Percentiles rank a stretch among this genome's conserved stretches.
Evolutionary conservation across 495 filamentous ascomycete genomes (phyloP).

Genomic region (Daldinia vernicosa): DNA sequence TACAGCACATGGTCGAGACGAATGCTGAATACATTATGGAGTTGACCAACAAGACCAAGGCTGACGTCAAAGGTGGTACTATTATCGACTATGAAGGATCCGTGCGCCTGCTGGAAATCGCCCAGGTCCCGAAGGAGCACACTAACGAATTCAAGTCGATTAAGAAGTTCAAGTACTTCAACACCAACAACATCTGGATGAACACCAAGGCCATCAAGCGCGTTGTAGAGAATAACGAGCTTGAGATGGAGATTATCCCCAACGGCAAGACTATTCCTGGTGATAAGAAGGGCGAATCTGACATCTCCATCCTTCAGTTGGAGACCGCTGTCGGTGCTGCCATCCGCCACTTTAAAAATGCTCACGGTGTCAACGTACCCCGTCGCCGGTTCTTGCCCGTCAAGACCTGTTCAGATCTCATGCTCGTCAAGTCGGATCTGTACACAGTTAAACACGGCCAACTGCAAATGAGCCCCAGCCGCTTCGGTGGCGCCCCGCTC

Average conservation of each 20-base stretch:
- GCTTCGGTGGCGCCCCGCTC: constrained; percentile 97
- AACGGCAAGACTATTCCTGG: constrained; percentile 98
- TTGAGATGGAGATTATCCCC: constrained; percentile 99
- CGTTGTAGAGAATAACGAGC: constrained; percentile 96
- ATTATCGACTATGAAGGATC: constrained; percentile 99
- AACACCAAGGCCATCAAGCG: constrained; percentile 98
- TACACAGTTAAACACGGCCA: constrained; percentile 99
- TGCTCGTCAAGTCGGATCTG: constrained; percentile 99
- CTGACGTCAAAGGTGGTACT: constrained; percentile 99
- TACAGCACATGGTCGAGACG: constrained; percentile 99
- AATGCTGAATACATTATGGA: constrained; percentile 99
- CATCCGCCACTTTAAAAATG: constrained; percentile 98
- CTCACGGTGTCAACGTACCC: constrained; percentile 98
- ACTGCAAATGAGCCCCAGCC: constrained; percentile 91
- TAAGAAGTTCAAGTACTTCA: constrained; percentile 99
- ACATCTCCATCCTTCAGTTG: constrained; percentile 95
- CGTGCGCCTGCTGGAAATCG: constrained; percentile 96
- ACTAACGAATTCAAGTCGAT: constrained; percentile 99
- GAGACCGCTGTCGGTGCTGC: constrained; percentile 98
- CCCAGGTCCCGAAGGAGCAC: constrained; percentile 99
- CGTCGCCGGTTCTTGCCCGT: constrained; percentile 98
- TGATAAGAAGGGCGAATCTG: constrained; percentile 99
- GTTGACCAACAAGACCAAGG: constrained; percentile 99
- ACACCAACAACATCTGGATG: constrained; percentile 99
- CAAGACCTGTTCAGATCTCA: constrained; percentile 99